These are phyloP conservation scores for Stagonosporopsis cucurbitacearum DNA, from an alignment of 2,329 filamentous ascomycete species.

Conservation along the genomic window DNA sequence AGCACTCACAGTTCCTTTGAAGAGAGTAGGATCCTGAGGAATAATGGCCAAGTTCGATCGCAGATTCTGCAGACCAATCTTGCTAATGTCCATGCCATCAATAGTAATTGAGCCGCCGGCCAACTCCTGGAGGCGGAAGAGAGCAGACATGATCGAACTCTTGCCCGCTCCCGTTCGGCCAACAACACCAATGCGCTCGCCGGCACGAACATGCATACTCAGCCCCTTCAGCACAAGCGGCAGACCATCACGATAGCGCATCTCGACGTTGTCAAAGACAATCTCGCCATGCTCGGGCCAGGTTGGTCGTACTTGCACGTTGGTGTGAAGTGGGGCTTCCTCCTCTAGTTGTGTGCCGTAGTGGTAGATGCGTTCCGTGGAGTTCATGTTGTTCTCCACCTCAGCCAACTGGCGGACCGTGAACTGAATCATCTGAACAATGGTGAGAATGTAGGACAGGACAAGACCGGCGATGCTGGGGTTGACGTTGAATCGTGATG, in stretches of 20 bases:
- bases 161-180: conserved; percentile 85
- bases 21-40: conserved; percentile 83
- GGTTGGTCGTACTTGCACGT: conserved; percentile 66
- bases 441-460: conserved; percentile 88
- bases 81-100: conserved; percentile 67
- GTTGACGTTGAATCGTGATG: conserved; percentile 82
- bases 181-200: conserved; percentile 81
- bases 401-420: conserved; percentile 92
- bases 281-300: conserved; percentile 88
- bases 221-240: conserved; percentile 59
- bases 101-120: conserved; percentile 57
- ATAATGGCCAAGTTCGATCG: conserved; percentile 81
- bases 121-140: conserved; percentile 72
- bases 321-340: conserved; percentile 81
- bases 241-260: conserved; percentile 59
- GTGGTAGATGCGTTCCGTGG: conserved; percentile 88
- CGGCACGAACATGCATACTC: conserved; percentile 72
- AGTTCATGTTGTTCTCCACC: conserved; percentile 98
- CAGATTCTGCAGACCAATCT: conserved; percentile 75
- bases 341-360: conserved; percentile 88
- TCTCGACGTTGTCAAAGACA: conserved; percentile 57
- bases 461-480: conserved; percentile 88
- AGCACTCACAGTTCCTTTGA: conserved; percentile 67
- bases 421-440: conserved; percentile 96
- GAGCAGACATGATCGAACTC: conserved; percentile 80